These are phyloP conservation scores for Avena eriantha DNA, from an alignment of 176 grass and related monocot species.

Conservation along the genomic window DNA sequence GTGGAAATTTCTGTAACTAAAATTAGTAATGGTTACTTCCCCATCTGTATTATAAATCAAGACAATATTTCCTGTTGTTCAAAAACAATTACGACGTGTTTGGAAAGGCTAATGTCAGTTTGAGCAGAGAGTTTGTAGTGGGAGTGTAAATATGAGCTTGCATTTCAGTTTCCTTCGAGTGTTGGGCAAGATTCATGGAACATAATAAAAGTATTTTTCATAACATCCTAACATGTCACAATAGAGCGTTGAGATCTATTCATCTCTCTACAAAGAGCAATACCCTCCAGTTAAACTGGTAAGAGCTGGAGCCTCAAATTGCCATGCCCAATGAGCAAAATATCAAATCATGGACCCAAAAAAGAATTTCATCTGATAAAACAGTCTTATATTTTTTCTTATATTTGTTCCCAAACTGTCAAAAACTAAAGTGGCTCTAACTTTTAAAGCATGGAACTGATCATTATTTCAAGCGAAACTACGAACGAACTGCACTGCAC, in stretches of 20 bases:
- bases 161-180: neutral
- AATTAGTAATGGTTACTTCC: neutral
- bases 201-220: neutral
- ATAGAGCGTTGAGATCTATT: neutral
- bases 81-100: neutral
- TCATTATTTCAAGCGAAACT: neutral
- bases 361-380: neutral
- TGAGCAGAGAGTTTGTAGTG: neutral
- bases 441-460: neutral
- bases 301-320: neutral
- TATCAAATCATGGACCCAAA: neutral
- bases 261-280: neutral
- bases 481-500: neutral
- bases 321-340: neutral
- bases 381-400: neutral
- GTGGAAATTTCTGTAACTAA: neutral
- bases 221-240: neutral
- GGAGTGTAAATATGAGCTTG: neutral
- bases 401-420: neutral
- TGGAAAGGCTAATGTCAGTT: neutral
- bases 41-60: neutral
- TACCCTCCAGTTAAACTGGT: neutral
- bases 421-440: neutral
- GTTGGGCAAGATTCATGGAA: neutral
- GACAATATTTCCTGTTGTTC: neutral